Conservation (phyloP, 768 basidiomycete species). For the Sarcodon aspratus region DNA sequence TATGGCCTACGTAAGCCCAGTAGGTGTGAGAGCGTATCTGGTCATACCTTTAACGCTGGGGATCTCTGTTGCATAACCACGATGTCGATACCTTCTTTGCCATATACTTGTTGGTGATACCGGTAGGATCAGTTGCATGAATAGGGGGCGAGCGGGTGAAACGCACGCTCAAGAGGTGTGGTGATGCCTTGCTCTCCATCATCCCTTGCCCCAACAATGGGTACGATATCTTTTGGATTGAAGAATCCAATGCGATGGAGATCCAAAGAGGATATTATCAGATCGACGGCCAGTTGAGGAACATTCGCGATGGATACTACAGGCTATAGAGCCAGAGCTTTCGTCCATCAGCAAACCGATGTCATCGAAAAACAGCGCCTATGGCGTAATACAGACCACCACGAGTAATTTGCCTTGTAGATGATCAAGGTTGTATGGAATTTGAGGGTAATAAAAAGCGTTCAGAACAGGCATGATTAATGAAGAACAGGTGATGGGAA, state of each 20-base stretch:
- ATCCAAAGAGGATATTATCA: conserved; percentile 56
- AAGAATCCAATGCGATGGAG: conserved; percentile 52
- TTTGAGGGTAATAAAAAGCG: too few relatives aligned
- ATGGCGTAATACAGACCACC: too few relatives aligned
- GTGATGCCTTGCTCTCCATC: conserved; percentile 49
- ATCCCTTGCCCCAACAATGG: conserved; percentile 66
- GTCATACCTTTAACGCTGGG: conserved; percentile 59
- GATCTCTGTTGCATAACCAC: conserved; percentile 70
- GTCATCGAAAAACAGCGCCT: too few relatives aligned
- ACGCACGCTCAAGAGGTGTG: conserved; percentile 67
- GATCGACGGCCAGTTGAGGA: conserved; percentile 66
- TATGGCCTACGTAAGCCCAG: neutral
- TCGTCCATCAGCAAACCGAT: too few relatives aligned
- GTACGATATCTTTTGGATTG: conserved; percentile 50
- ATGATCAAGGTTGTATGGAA: too few relatives aligned
- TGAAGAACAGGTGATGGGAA: too few relatives aligned
- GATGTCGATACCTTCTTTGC: conserved; percentile 34
- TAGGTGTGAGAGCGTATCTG: neutral
- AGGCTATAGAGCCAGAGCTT: conserved; percentile 27
- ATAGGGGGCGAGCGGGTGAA: neutral
- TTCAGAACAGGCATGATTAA: too few relatives aligned
- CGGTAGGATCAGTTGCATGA: conserved; percentile 5
- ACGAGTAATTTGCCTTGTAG: too few relatives aligned
- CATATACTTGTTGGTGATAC: conserved; percentile 43
- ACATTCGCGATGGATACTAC: conserved; percentile 76